These are phyloP conservation scores for Neurospora sp. DNA, from an alignment of 2,329 filamentous ascomycete genomes.

Conservation along the genomic window DNA sequence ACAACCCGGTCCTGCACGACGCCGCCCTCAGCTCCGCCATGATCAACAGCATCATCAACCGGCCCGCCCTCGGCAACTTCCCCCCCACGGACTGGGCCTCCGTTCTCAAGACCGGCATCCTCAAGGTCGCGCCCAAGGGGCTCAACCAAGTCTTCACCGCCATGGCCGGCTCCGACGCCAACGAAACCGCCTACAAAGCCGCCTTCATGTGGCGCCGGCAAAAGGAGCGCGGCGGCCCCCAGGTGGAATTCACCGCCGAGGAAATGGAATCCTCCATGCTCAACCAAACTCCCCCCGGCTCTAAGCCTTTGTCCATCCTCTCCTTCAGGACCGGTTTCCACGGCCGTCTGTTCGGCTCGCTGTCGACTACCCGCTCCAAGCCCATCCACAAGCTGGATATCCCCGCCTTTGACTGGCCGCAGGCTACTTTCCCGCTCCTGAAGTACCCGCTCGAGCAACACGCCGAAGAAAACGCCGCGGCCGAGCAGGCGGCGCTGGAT, in stretches of 20 bases:
- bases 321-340: slow-evolving; percentile 87
- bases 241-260: slow-evolving; percentile 69
- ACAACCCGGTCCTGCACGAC: slow-evolving; percentile 66
- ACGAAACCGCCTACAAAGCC: slow-evolving; percentile 90
- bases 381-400: slow-evolving; percentile 93
- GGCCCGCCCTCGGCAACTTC: slow-evolving; percentile 85
- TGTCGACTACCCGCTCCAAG: slow-evolving; percentile 87
- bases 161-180: slow-evolving; percentile 82
- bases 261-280: slow-evolving; percentile 69
- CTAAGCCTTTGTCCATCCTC: slow-evolving; percentile 66
- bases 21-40: slow-evolving; percentile 69
- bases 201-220: slow-evolving; percentile 89
- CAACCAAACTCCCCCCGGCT: slow-evolving; percentile 69
- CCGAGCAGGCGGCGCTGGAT: slow-evolving; percentile 70
- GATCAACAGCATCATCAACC: slow-evolving; percentile 73
- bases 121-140: slow-evolving; percentile 74
- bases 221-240: slow-evolving; percentile 65
- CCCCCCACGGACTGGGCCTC: slow-evolving; percentile 75
- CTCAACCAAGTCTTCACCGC: slow-evolving; percentile 85
- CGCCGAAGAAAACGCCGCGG: slow-evolving; percentile 67
- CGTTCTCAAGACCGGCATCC: slow-evolving; percentile 68
- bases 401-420: slow-evolving; percentile 90
- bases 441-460: slow-evolving; percentile 82
- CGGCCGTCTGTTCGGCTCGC: slow-evolving; percentile 76
- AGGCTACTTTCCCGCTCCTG: slow-evolving; percentile 74